Conservation (phyloP, 2,329 filamentous ascomycete genomes). For the Verticillium longisporum region DNA sequence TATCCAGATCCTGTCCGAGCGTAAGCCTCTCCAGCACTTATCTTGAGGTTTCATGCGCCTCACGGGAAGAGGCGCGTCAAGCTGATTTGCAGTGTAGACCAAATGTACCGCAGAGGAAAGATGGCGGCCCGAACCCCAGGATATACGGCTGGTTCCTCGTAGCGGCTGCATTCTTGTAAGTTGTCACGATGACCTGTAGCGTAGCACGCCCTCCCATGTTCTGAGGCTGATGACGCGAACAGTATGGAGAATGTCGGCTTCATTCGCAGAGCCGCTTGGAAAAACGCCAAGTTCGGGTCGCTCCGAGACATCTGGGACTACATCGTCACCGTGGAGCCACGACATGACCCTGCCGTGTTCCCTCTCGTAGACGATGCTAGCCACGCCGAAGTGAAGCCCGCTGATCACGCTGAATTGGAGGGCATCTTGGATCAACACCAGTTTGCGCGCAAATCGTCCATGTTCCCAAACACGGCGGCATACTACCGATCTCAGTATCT, state of each 20-base stretch:
- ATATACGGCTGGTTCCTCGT: constrained; percentile 38
- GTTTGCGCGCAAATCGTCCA: neutral
- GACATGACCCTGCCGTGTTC: constrained; percentile 37
- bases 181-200: neutral
- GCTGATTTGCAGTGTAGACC: neutral
- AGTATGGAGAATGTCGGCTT: constrained; percentile 50
- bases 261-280: constrained; percentile 51
- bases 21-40: neutral
- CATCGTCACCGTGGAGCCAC: constrained; percentile 42
- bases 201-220: neutral
- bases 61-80: too few relatives aligned
- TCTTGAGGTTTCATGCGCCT: too few relatives aligned
- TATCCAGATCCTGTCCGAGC: constrained; percentile 1
- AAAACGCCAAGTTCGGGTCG: constrained; percentile 54
- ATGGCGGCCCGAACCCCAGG: constrained; percentile 21
- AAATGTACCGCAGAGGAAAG: neutral
- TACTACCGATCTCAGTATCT: constrained; percentile 38
- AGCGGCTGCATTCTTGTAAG: constrained; percentile 47
- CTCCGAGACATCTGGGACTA: constrained; percentile 45
- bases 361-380: constrained; percentile 16
- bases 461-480: constrained; percentile 25
- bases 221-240: neutral
- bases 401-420: neutral
- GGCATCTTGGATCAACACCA: neutral
- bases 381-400: neutral